phyloP scores from a whole-genome alignment of 1,284 basidiomycete species.

The Ustilago tritici region DNA sequence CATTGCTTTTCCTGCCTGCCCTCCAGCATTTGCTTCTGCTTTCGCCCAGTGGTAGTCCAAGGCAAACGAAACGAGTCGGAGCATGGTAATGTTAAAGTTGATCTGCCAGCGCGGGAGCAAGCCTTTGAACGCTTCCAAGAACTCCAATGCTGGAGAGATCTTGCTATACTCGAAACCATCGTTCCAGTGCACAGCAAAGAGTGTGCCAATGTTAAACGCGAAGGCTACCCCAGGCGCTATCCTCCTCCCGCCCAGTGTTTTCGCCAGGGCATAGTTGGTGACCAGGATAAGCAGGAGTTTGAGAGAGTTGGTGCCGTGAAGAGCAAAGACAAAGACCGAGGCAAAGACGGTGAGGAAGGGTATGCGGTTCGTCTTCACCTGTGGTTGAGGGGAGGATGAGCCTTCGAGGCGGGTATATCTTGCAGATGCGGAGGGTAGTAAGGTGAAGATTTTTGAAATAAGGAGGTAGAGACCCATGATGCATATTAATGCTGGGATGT shows the following conservation, averaged over 20 bases:
- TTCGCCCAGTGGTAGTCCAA: constrained; percentile 87
- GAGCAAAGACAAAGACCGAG: constrained; percentile 77
- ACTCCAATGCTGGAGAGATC: constrained; percentile 75
- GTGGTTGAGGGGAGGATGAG: not conserved
- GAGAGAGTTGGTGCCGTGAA: constrained; percentile 88
- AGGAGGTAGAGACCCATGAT: constrained; percentile 64
- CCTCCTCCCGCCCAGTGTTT: constrained; percentile 59
- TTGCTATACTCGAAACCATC: constrained; percentile 80
- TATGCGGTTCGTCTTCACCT: constrained; percentile 72
- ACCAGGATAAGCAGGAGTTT: constrained; percentile 82
- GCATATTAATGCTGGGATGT: constrained; percentile 60
- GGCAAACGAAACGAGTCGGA: constrained; percentile 90
- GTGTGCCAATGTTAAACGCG: constrained; percentile 79
- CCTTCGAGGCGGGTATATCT: constrained; percentile 22
- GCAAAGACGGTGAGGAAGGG: constrained; percentile 74
- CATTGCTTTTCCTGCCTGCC: constrained; percentile 59
- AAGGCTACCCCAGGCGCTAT: constrained; percentile 75
- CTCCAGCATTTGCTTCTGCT: constrained; percentile 70
- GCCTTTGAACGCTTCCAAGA: constrained; percentile 78
- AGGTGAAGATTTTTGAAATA: constrained; percentile 61
- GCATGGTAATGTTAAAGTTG: constrained; percentile 95
- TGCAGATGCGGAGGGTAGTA: constrained; percentile 11
- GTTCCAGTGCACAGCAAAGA: constrained; percentile 83
- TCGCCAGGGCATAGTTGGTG: constrained; percentile 78
- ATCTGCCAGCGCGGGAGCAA: constrained; percentile 91